Percentiles rank a stretch among this genome's conserved stretches.
Conservation (phyloP, 2,329 filamentous ascomycete genomes). For the Piedraia hortae region DNA sequence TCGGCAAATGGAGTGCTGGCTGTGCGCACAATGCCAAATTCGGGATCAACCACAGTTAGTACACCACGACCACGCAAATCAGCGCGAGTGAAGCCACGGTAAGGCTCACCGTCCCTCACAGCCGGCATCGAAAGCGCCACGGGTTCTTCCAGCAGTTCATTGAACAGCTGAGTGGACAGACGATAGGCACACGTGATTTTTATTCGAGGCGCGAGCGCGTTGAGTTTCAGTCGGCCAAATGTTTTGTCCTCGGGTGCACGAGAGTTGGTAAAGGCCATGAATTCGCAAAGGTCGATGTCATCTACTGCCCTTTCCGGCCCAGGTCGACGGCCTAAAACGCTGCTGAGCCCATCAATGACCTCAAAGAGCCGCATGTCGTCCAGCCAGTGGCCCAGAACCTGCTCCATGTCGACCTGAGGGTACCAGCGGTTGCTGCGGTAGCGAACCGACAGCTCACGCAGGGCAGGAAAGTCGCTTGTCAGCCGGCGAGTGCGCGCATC, state of each 20-base stretch:
- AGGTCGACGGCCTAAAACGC: conserved; percentile 3
- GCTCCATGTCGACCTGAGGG: conserved; percentile 6
- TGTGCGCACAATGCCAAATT: conserved; percentile 7
- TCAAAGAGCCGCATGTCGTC: conserved; percentile 10
- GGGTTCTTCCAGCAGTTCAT: conserved; percentile 3
- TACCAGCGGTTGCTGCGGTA: conserved; percentile 12
- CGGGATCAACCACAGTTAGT: conserved; percentile 6
- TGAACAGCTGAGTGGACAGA: conserved; percentile 8
- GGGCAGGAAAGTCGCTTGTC: conserved; percentile 10
- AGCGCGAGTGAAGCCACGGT: conserved; percentile 8
- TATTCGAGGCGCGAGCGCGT: conserved; percentile 6
- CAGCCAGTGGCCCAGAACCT: conserved; percentile 6
- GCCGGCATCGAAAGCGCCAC: too few species aligned
- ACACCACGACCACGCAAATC: conserved; percentile 6
- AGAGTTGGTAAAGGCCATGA: too few species aligned
- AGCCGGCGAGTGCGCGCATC: conserved; percentile 9
- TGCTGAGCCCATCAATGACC: conserved; percentile 8
- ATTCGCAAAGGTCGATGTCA: too few species aligned
- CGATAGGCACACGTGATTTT: conserved; percentile 9
- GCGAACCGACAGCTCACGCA: conserved; percentile 9
- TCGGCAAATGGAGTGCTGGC: conserved; percentile 6
- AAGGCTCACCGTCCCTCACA: conserved; percentile 7
- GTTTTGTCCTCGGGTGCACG: too few species aligned
- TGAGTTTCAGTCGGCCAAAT: too few species aligned
- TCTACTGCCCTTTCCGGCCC: background rate